Percentiles rank a stretch among this genome's conserved stretches.
Evolutionary conservation across 371 early-diverging fungal genomes (phyloP).

Genomic region (Syncephalastrum racemosum): DNA sequence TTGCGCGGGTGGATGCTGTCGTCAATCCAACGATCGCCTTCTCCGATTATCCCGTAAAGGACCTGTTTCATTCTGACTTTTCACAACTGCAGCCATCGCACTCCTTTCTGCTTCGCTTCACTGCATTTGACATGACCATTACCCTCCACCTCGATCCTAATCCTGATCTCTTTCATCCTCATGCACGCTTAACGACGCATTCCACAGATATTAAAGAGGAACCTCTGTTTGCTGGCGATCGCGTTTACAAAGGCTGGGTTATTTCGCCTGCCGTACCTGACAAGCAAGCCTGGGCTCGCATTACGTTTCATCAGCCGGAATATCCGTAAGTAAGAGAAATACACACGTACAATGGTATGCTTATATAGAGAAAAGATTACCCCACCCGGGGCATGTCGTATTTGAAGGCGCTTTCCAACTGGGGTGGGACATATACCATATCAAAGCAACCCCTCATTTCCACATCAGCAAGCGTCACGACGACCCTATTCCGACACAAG

Average conservation of each 20-base stretch:
- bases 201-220: constrained; percentile 11
- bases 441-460: constrained; percentile 60
- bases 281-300: constrained; percentile 61
- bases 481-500: constrained; percentile 46
- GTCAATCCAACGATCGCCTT: not conserved
- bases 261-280: not conserved
- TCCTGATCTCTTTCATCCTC: constrained; percentile 69
- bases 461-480: constrained; percentile 49
- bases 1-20: not conserved
- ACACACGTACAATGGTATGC: too few relatives aligned
- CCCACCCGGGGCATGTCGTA: constrained; percentile 21
- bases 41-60: not conserved
- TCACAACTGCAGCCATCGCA: constrained; percentile 36
- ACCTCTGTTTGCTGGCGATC: constrained; percentile 11
- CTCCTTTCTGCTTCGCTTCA: constrained; percentile 52
- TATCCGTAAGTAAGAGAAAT: too few relatives aligned
- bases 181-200: constrained; percentile 37
- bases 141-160: constrained; percentile 73
- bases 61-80: not conserved
- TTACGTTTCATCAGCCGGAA: constrained; percentile 21
- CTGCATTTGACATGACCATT: constrained; percentile 68
- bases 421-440: constrained; percentile 58
- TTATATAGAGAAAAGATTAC: too few relatives aligned
- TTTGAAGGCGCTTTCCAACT: constrained; percentile 67
- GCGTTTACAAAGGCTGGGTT: constrained; percentile 64